Conservation (phyloP, 805 yeast species). For the Limtongia smithiae region DNA sequence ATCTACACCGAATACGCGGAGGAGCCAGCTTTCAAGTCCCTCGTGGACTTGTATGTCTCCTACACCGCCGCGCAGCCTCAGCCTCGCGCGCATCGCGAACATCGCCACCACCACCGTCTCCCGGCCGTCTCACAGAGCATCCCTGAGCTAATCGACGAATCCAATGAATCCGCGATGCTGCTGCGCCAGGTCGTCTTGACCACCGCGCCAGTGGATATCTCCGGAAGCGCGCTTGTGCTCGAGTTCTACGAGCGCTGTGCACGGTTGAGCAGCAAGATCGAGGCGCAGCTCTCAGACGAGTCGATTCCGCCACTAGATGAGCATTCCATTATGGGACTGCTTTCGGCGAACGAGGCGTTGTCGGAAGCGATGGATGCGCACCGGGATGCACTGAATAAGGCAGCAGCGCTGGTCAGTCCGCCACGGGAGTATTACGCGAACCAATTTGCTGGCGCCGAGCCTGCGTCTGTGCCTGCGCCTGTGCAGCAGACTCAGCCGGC, state of each 20-base stretch:
- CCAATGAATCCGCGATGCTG: conserved; percentile 14
- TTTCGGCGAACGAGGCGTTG: conserved; percentile 15
- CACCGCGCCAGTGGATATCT: conserved; percentile 19
- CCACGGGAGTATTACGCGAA: conserved; percentile 21
- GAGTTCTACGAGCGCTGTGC: conserved; percentile 27
- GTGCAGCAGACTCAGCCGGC: too few relatives aligned
- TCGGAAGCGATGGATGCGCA: conserved; percentile 16
- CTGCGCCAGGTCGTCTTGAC: conserved; percentile 16
- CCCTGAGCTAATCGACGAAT: conserved; percentile 11
- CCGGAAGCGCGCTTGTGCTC: conserved; percentile 20
- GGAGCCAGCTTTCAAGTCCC: conserved; percentile 1
- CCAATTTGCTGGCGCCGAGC: not conserved
- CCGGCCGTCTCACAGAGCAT: conserved; percentile 1
- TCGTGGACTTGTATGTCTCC: not conserved
- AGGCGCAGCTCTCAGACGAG: conserved; percentile 9
- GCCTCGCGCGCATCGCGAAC: too few relatives aligned
- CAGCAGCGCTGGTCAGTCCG: conserved; percentile 19
- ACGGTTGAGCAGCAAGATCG: conserved; percentile 7
- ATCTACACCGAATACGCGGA: not conserved
- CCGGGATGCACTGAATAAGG: conserved; percentile 16
- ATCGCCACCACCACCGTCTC: not conserved
- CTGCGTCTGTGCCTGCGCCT: not conserved
- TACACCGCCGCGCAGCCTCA: too few relatives aligned
- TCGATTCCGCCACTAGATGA: conserved; percentile 10
- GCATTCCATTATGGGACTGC: not conserved